These are phyloP conservation scores for Dimargaris cristalligena DNA, from an alignment of 192 early-diverging fungal species.

Conservation along the genomic window DNA sequence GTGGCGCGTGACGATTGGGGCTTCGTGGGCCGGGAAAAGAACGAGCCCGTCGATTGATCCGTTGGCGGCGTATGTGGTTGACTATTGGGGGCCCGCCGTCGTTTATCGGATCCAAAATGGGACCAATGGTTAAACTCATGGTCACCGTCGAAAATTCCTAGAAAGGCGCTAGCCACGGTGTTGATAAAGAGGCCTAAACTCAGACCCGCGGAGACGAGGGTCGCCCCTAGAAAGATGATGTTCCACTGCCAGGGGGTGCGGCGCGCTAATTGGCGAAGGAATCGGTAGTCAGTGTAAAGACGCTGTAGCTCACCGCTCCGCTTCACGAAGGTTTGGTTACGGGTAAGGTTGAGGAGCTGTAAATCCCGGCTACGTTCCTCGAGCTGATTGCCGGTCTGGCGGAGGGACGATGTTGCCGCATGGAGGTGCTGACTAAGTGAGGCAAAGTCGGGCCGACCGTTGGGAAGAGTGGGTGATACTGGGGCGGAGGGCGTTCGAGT, in stretches of 20 bases:
- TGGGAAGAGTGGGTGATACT: too few species aligned
- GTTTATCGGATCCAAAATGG: too few species aligned
- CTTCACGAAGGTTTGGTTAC: neutral
- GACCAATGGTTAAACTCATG: neutral
- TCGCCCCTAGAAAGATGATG: neutral
- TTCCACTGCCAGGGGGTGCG: neutral
- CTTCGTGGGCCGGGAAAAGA: too few species aligned
- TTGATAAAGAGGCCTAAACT: neutral
- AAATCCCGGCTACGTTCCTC: neutral
- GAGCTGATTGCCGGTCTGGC: neutral
- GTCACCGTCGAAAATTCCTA: neutral
- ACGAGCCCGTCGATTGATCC: too few species aligned
- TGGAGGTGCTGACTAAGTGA: too few species aligned
- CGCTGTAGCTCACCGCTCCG: neutral
- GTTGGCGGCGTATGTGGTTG: too few species aligned
- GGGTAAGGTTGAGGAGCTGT: neutral
- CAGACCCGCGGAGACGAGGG: neutral
- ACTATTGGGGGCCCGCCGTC: too few species aligned
- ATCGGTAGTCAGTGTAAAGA: neutral
- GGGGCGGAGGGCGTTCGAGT: too few species aligned
- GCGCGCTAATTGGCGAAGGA: neutral
- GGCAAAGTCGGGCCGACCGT: too few species aligned
- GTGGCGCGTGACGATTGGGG: too few species aligned
- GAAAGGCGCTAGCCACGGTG: neutral
- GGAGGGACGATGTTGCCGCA: too few species aligned